Evolutionary conservation across 2,329 filamentous ascomycete genomes (phyloP), one percentile per base, ranked within the genome.

Genomic region (Immersiporthe knoxdaviesiana): DNA sequence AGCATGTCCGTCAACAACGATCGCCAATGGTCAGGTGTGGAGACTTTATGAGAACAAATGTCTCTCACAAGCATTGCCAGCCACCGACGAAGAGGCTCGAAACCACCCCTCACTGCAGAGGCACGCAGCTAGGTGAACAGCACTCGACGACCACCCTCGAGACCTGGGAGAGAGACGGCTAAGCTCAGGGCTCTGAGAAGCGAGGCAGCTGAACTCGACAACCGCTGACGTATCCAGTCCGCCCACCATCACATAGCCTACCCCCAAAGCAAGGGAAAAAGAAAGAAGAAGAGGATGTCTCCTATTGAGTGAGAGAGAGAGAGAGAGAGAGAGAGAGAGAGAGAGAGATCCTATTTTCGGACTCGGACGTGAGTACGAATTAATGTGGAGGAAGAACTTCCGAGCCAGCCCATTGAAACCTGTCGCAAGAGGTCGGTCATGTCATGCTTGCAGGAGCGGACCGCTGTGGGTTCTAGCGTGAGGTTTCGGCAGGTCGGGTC

Each of bases 361-460:
- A 37, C 18, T 37, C n/a, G 32, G 32, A 37, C 24, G 58, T 3
- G 18, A 39, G 35, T 11, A 39, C 37, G 18, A 32, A 24, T 30
- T 16, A 30, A 24, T 60, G 58, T 35, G 32, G 58, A 60, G 16
- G 35, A 21, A n/a, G 18, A 37, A 62, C n/a, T 24, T 27, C 1
- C 21, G 37, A 62, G 59, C 14, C n/a, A 39, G 27, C 30, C 21
- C 54, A 30, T 62, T 62, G 35, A 27, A n/a, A 62, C 39, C 24
- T 41, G 14, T 44, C 7, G 35, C 30, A 2, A 41, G 21, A n/a
- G 18, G n/a, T 63, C 50, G 21, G 41, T 70, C 66, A 68, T 68
- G 66, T 52, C 66, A 70, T 68, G 32, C 11, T 65, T 68, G 69
- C 69, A 70, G 69, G 50, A 66, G 65, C 66, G 56, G 62, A 52